phyloP scores from a whole-genome alignment of 2,329 filamentous ascomycete genomes.

The Thermothelomyces thermophilus region DNA sequence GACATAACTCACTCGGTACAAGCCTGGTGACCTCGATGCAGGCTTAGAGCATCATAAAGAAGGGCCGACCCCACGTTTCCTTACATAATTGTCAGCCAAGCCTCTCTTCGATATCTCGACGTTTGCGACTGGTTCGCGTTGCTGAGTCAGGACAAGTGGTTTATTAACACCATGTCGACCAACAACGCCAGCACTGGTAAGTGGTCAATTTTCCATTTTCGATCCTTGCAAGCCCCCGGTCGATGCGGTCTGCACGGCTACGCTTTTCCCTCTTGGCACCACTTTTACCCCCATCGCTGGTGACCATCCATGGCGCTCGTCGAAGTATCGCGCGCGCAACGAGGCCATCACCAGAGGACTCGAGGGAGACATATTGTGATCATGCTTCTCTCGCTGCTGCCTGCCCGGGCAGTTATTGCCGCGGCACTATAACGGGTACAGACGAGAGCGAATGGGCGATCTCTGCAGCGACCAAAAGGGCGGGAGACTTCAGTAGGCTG shows the following conservation, averaged over 20 bases:
- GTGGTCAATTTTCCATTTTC: conserved; percentile 2
- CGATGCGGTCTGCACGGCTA: not conserved
- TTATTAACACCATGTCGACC: conserved; percentile 11
- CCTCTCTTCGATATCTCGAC: not conserved
- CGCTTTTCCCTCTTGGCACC: not conserved
- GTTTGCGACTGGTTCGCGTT: not conserved
- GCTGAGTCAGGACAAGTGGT: conserved; percentile 14
- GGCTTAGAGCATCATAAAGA: not conserved
- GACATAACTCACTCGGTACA: not conserved
- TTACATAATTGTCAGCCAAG: conserved; percentile 12
- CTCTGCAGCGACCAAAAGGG: not conserved
- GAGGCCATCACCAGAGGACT: too few relatives aligned
- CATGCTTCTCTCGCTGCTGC: not conserved
- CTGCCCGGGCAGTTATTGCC: not conserved
- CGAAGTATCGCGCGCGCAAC: not conserved
- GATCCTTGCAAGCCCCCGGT: not conserved
- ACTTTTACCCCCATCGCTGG: not conserved
- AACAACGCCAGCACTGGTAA: conserved; percentile 12
- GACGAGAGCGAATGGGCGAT: not conserved
- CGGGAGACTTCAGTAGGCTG: not conserved
- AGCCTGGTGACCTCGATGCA: conserved; percentile 5
- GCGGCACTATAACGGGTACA: not conserved
- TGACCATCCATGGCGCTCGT: not conserved
- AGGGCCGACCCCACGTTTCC: not conserved
- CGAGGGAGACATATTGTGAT: too few relatives aligned